phyloP scores from a whole-genome alignment of 1,284 basidiomycete species.

The Ustilago esculenta region DNA sequence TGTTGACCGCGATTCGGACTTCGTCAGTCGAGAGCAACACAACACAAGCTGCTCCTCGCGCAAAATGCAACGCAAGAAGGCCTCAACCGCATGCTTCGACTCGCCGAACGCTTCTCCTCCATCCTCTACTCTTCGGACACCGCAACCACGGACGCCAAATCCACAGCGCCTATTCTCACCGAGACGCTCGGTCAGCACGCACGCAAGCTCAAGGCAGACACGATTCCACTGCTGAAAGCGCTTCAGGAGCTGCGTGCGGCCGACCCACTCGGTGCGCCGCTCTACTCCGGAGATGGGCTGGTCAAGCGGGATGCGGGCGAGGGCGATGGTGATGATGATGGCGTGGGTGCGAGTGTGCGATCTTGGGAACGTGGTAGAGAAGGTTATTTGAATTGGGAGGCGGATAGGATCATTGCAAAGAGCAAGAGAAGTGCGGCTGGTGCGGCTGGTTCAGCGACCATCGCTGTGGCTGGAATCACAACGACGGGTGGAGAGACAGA shows the following conservation, averaged over 20 bases:
- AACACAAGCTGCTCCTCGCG: constrained; percentile 43
- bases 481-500: neutral
- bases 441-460: neutral
- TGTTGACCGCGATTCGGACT: neutral
- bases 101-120: constrained; percentile 31
- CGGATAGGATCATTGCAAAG: constrained; percentile 54
- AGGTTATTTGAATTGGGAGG: constrained; percentile 60
- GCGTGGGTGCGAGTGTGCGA: constrained; percentile 13
- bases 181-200: constrained; percentile 38
- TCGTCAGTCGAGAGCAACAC: constrained; percentile 31
- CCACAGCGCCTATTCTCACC: constrained; percentile 14
- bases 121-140: constrained; percentile 14
- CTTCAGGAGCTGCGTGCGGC: constrained; percentile 37
- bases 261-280: constrained; percentile 51
- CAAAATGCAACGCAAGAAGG: constrained; percentile 21
- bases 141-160: neutral
- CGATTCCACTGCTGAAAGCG: constrained; percentile 39
- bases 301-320: constrained; percentile 1
- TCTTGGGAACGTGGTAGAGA: constrained; percentile 57
- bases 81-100: constrained; percentile 25
- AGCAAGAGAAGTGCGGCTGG: constrained; percentile 16
- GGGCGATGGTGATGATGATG: constrained; percentile 18
- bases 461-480: neutral
- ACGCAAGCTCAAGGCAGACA: constrained; percentile 45
- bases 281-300: constrained; percentile 16